Evolutionary conservation across 352 stramenopile genomes (phyloP), one percentile per base, ranked within the genome.

Genomic region (Aphanomyces astaci): DNA sequence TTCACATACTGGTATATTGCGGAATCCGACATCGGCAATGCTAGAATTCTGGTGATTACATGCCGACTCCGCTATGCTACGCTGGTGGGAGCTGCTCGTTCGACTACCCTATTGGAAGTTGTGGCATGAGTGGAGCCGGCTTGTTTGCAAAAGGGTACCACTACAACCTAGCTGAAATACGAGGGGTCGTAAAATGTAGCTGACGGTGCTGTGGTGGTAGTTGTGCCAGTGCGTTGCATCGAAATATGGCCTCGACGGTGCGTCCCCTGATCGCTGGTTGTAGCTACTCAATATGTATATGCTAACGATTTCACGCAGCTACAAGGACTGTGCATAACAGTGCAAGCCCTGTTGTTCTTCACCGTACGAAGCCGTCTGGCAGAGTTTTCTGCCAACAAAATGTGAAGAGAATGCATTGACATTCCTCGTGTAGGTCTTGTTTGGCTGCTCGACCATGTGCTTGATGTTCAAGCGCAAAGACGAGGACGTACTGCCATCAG

Each of bases 381-480:
- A n/a, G n/a, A n/a, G n/a, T n/a, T n/a, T n/a, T n/a, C n/a, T n/a
- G n/a, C n/a, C n/a, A n/a, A n/a, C n/a, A n/a, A n/a, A n/a, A n/a
- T n/a, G n/a, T n/a, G n/a, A n/a, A n/a, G n/a, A n/a, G n/a, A n/a
- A n/a, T n/a, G n/a, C n/a, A n/a, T n/a, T n/a, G n/a, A n/a, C 19
- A 19, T 3, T 51, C 4, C 11, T 56, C 28, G 2, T 49, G 31
- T 68, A 68, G 62, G 25, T 48, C 1, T 15, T 59, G 5, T 51
- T 51, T 59, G 43, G 43, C 7, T 68, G 62, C 30, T 59, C 46
- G 1, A 68, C 62, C 1, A 11, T 68, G 19, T 68, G 62, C 33
- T 52, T 68, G 28, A 45, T 51, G n/a, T 68, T 68, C 32, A 68
- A 68, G 33, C 43, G 62, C 43, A 68, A 68, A n/a, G 33, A 68